Evolutionary conservation across 352 stramenopile species (phyloP).

Genomic region (Globisporangium alternatum): DNA sequence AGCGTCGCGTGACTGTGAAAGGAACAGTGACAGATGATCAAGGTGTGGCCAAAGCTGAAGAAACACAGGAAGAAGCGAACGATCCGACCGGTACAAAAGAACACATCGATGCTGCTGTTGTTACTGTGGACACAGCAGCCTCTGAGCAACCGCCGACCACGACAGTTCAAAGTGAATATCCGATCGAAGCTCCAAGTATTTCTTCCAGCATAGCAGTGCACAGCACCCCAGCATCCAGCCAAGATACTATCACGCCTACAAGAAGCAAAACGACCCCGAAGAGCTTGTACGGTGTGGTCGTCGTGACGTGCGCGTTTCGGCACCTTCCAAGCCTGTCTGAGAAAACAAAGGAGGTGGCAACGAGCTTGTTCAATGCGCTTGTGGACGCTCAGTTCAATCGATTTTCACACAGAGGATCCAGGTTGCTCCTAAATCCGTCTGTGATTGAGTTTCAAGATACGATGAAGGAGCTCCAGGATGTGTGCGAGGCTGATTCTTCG

Average conservation of each 20-base stretch:
- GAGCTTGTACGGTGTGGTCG: slow-evolving; percentile 45
- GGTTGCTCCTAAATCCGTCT: slow-evolving; percentile 76
- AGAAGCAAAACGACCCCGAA: background rate
- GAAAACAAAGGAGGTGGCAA: slow-evolving; percentile 55
- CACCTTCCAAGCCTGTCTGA: slow-evolving; percentile 52
- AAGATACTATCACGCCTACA: background rate
- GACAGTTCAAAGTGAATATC: background rate
- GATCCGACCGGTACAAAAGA: background rate
- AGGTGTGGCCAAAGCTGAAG: background rate
- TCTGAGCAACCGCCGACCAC: background rate
- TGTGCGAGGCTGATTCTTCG: slow-evolving; percentile 37
- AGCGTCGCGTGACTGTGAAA: background rate
- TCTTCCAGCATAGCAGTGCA: background rate
- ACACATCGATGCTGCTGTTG: background rate
- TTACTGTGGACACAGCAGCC: background rate
- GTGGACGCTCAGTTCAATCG: slow-evolving; percentile 46
- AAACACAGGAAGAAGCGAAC: background rate
- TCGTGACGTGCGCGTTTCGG: slow-evolving; percentile 51
- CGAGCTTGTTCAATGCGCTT: slow-evolving; percentile 48
- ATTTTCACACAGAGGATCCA: slow-evolving; percentile 46
- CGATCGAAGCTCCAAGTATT: background rate
- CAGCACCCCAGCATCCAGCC: background rate
- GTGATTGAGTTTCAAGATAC: slow-evolving; percentile 79
- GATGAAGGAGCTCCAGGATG: slow-evolving; percentile 52
- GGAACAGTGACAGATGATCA: background rate